Conservation (phyloP, 2,329 filamentous ascomycete genomes). For the Phyllachora maydis region DNA sequence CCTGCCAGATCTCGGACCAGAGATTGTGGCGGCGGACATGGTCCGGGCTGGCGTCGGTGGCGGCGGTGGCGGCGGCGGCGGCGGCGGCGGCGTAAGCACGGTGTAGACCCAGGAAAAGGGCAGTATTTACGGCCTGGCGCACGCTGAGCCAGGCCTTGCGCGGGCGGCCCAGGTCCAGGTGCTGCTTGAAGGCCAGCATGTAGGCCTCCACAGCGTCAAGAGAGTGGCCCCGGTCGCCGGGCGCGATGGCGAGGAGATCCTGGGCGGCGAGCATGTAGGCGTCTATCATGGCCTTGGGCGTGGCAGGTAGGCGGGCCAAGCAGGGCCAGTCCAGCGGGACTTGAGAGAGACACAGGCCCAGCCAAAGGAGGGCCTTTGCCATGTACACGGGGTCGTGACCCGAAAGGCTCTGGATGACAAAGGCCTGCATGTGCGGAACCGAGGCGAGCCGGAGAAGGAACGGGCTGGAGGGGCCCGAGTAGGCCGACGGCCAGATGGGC, state of each 20-base stretch:
- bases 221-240: conserved; percentile 25
- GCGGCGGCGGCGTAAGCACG: no score
- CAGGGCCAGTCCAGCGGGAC: conserved; percentile 13
- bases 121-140: conserved; percentile 26
- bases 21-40: conserved; percentile 12
- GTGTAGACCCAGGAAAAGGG: conserved; percentile 27
- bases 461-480: conserved; percentile 1
- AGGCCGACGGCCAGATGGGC: conserved; percentile 7
- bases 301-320: conserved; percentile 12
- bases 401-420: conserved; percentile 14
- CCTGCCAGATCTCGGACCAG: conserved; percentile 17
- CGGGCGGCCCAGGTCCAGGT: conserved; percentile 31
- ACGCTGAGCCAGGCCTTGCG: conserved; percentile 29
- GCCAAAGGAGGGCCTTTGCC: conserved; percentile 19
- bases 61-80: no score
- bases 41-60: conserved; percentile 6
- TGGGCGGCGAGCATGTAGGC: conserved; percentile 20
- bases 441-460: conserved; percentile 1
- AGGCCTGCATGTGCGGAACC: conserved; percentile 8
- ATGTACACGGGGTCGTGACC: conserved; percentile 14
- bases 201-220: conserved; percentile 30
- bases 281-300: conserved; percentile 20
- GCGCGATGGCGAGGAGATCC: conserved; percentile 22
- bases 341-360: conserved; percentile 19
- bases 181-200: conserved; percentile 26